Base-by-base conservation (phyloP, 2,329 filamentous ascomycete species). In the Colletotrichum camelliae region DNA sequence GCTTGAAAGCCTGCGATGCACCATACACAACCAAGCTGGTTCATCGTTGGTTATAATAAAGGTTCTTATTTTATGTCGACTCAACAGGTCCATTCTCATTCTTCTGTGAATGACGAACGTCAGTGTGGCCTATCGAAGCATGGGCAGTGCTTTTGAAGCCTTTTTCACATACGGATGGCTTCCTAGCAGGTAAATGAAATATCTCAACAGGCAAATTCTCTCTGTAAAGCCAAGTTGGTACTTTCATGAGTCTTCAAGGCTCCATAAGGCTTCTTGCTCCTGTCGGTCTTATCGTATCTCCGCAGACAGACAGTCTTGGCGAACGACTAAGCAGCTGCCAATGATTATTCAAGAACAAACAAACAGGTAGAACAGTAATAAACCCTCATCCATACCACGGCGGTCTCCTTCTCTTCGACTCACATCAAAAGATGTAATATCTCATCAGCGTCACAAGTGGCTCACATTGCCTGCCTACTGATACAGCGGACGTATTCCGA, bases 41-140 rank as follows among this genome's bases (percentile, higher is more conserved):
- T 52, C 12, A 21, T 10, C 4, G 13, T 10, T 24, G n/a, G 43
- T 4, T n/a, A 52, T 52, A 21, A 52, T 13, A 21, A 52, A 4
- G 2, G 6, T 0, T 52, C n/a, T 52, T 13, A 5, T 21, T 21
- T 52, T 13, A 21, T 1, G 7, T 13, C 18, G 7, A 7, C 1
- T 21, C n/a, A 48, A 48, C 43, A 13, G n/a, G 10, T 33, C 10
- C 4, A 12, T 33, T 33, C 4, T 33, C 10, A 10, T 33, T 33
- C 31, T 10, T 33, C 9, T 10, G 10, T 10, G 31, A 33, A 9
- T 33, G 10, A 9, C 31, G 9, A 12, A 4, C 31, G 31, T 33
- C 4, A 5, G 29, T 33, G 31, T 12, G 9, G 9, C 31, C 10
- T 10, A 1, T 33, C 31, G 31, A 33, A 33, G 31, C 9, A 33